These are phyloP conservation scores for Cladorrhinum sp. DNA, from an alignment of 2,329 filamentous ascomycete species.

Conservation along the genomic window DNA sequence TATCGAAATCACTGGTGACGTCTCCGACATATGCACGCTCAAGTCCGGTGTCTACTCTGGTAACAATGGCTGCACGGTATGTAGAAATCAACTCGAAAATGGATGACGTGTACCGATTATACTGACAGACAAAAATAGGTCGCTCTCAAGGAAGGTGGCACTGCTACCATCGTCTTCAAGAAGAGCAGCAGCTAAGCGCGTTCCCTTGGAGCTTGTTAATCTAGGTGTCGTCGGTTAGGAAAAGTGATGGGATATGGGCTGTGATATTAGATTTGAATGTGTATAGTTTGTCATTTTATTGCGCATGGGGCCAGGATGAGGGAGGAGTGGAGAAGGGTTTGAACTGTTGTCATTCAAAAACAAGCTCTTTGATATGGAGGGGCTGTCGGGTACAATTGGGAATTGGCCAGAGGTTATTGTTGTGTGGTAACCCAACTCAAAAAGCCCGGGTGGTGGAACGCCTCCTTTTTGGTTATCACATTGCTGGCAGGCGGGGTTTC, in stretches of 20 bases:
- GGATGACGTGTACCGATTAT: background rate
- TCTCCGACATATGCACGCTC: constrained; percentile 59
- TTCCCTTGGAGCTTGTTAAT: background rate
- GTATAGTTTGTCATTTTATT: constrained; percentile 24
- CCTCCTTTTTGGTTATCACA: background rate
- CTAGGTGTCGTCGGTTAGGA: background rate
- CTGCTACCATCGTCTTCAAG: constrained; percentile 44
- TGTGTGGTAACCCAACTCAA: background rate
- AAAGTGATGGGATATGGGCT: constrained; percentile 18
- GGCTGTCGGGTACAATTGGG: background rate
- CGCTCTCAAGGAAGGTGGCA: constrained; percentile 40
- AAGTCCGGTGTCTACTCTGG: constrained; percentile 60
- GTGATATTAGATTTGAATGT: constrained; percentile 24
- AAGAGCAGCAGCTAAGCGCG: constrained; percentile 17
- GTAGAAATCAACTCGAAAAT: constrained; percentile 35
- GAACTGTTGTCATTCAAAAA: constrained; percentile 3
- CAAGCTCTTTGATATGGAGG: constrained; percentile 3
- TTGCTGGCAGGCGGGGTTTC: background rate
- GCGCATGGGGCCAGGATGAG: constrained; percentile 8
- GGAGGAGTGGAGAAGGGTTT: background rate
- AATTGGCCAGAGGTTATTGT: background rate
- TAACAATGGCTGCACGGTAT: constrained; percentile 77
- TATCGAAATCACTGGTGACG: constrained; percentile 70
- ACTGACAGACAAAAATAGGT: constrained; percentile 39
- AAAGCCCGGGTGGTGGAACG: background rate